Evolutionary conservation across 257 asterid species (phyloP), one percentile per base, ranked within the genome.

Genomic region (Gardenia jasminoides): DNA sequence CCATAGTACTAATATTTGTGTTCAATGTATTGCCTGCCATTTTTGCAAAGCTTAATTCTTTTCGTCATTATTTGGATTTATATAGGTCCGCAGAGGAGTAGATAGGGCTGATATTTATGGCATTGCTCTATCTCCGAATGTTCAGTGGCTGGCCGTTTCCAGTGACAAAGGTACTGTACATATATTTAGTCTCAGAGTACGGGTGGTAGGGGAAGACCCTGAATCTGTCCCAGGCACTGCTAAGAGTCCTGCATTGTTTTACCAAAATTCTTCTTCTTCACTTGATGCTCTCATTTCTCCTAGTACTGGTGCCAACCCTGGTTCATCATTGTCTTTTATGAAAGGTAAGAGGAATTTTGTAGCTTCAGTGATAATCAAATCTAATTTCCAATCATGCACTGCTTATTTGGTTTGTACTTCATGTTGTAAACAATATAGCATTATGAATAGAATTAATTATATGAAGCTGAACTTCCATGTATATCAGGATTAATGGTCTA

Each of bases 121-220:
- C 79, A 89, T 94, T 82, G 89, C 97, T 68, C 87, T 94, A 65
- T 94, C 98, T 67, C 95, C 98, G 70, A 91, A 92, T 83, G 91
- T 88, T 82, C 94, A 88, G 85, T 94, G 98, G 98, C 84, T 94
- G 88, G 97, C 91, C 11, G 94, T 94, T 83, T 91, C 98, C 0
- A 94, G 98, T 82, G 98, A 91, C 88, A 94, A 92, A 88, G 96
- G 98, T 79, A 94, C 98, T 43, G 88, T 94, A 74, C 98, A 94
- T 88, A 88, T 94, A 82, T 92, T 92, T 83, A 89, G 92, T 87
- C 98, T 94, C 61, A 88, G 95, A 85, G 98, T 91, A 68, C 90
- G 95, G 61, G 91, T 92, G 74, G 86, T 83, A 66, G 92, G 97
- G 75, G 91, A 88, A 80, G 93, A 90, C 78, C 87, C 74, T 71